Conservation (phyloP, 495 filamentous ascomycete genomes). For the Letharia columbiana region DNA sequence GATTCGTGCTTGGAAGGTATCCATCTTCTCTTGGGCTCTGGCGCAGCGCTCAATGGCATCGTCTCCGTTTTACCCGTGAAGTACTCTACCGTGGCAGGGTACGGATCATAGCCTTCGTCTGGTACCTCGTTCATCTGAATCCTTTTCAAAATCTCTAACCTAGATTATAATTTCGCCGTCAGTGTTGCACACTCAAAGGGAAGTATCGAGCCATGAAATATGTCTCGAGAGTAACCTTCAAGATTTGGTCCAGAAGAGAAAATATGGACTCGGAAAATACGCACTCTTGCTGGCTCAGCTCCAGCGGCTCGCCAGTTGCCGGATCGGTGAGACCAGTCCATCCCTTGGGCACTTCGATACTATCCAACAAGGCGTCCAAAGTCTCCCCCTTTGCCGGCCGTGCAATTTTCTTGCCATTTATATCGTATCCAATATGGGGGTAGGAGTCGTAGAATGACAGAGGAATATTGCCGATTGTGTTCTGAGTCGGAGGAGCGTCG, state of each 20-base stretch:
- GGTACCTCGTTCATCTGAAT: conserved; percentile 86
- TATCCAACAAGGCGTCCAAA: conserved; percentile 86
- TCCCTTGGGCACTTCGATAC: conserved; percentile 94
- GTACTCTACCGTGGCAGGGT: conserved; percentile 86
- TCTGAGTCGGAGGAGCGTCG: conserved; percentile 66
- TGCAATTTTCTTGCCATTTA: conserved; percentile 96
- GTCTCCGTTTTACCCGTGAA: conserved; percentile 83
- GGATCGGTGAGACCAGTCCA: conserved; percentile 96
- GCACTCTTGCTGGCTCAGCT: conserved; percentile 72
- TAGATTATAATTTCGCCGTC: neutral
- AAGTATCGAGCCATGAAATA: neutral
- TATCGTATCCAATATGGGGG: conserved; percentile 96
- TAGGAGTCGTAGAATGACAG: conserved; percentile 93
- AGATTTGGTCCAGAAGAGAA: neutral
- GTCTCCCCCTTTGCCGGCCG: conserved; percentile 91
- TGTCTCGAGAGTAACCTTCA: neutral
- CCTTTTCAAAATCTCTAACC: conserved; percentile 71
- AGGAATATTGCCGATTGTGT: conserved; percentile 94
- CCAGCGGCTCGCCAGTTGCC: conserved; percentile 80
- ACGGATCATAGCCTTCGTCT: conserved; percentile 82
- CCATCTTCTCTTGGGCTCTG: conserved; percentile 92
- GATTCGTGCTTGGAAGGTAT: conserved; percentile 97
- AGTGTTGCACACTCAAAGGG: neutral
- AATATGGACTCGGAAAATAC: neutral
- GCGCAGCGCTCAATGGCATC: conserved; percentile 90